phyloP scores from a whole-genome alignment of 1,284 basidiomycete species.

The Malassezia caprae region DNA sequence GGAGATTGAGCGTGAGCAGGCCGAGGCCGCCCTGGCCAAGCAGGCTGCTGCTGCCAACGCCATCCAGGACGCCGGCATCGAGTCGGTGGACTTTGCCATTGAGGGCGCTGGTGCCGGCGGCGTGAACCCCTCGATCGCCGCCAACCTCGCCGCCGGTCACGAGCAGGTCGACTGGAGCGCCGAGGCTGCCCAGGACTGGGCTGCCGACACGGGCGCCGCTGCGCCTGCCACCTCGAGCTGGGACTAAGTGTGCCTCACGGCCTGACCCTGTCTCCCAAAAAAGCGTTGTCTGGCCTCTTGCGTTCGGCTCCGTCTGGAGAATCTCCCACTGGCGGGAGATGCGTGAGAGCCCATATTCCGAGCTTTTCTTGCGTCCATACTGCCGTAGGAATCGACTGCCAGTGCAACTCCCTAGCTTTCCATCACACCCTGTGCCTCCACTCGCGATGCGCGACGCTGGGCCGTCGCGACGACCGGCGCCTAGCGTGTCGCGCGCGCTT shows the following conservation, averaged over 20 bases:
- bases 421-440: background rate
- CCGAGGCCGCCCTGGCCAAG: slow-evolving; percentile 67
- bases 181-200: slow-evolving; percentile 50
- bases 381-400: slow-evolving; percentile 13
- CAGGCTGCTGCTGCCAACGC: slow-evolving; percentile 53
- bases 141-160: slow-evolving; percentile 32
- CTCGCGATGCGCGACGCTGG: background rate
- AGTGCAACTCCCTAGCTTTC: slow-evolving; percentile 8
- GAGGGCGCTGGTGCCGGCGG: slow-evolving; percentile 66
- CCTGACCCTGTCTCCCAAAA: background rate
- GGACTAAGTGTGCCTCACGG: slow-evolving; percentile 19
- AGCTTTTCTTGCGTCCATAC: background rate
- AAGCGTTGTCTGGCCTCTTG: slow-evolving; percentile 23
- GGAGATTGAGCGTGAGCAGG: slow-evolving; percentile 93
- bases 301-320: slow-evolving; percentile 29
- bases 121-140: slow-evolving; percentile 53
- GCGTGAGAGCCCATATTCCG: slow-evolving; percentile 26
- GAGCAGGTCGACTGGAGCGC: slow-evolving; percentile 69
- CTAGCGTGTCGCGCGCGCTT: slow-evolving; percentile 16
- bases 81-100: slow-evolving; percentile 41
- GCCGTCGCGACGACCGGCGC: background rate
- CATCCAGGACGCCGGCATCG: slow-evolving; percentile 30
- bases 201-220: slow-evolving; percentile 39
- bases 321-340: slow-evolving; percentile 20
- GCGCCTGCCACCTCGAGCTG: slow-evolving; percentile 20